Evolutionary conservation across 2,329 filamentous ascomycete species (phyloP).

Genomic region (Hypoxylon sp.): DNA sequence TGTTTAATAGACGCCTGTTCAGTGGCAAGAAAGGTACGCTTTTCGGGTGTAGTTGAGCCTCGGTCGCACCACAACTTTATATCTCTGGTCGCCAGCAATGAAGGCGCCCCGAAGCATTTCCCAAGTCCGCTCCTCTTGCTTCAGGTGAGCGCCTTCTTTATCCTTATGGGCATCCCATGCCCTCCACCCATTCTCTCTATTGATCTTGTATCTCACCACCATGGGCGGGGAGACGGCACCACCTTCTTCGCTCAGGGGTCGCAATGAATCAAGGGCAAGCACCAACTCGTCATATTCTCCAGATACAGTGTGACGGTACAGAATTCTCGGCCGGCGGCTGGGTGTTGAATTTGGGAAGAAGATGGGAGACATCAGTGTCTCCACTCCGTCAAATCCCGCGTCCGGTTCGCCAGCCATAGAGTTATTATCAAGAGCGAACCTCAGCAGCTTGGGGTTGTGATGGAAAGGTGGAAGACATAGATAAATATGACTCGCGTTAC

Average conservation of each 20-base stretch:
- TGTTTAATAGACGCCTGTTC: not conserved
- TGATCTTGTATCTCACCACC: constrained; percentile 1
- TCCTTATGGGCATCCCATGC: not conserved
- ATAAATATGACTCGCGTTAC: not conserved
- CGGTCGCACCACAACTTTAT: constrained; percentile 11
- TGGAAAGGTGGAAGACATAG: constrained; percentile 5
- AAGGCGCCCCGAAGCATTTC: constrained; percentile 3
- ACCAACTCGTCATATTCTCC: not conserved
- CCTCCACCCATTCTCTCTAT: constrained; percentile 1
- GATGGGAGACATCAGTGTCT: not conserved
- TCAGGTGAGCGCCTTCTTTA: constrained; percentile 1
- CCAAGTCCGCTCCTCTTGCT: constrained; percentile 4
- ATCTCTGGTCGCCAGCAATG: constrained; percentile 2
- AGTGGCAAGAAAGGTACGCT: constrained; percentile 2
- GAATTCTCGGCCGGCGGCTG: not conserved
- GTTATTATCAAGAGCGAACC: not conserved
- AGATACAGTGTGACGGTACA: not conserved
- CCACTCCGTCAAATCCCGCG: not conserved
- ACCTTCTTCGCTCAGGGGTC: not conserved
- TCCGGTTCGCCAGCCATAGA: not conserved
- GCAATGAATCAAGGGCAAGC: not conserved
- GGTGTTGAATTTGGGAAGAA: constrained; percentile 6
- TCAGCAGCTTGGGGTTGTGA: not conserved
- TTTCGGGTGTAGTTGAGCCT: constrained; percentile 4
- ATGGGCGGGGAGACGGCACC: not conserved